These are phyloP conservation scores for Citrus unshiu DNA, from an alignment of 345 rosid species.

Conservation along the genomic window DNA sequence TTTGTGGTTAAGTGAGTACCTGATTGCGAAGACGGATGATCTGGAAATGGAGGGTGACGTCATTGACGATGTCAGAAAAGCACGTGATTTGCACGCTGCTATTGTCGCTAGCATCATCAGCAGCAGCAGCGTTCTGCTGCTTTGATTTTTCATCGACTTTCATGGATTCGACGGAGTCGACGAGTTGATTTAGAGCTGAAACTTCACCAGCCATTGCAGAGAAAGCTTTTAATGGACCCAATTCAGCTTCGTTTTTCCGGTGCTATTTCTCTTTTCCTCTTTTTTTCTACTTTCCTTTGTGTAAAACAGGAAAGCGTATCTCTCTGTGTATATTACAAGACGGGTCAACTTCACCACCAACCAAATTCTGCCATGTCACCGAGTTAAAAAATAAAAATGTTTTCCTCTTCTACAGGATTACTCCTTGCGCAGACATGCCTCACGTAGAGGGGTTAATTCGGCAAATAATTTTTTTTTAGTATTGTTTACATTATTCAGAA, in stretches of 20 bases:
- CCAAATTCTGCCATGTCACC: neutral
- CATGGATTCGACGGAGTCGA: slow-evolving; percentile 19
- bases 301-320: neutral
- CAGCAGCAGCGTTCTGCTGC: neutral
- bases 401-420: neutral
- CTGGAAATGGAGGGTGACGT: slow-evolving; percentile 68
- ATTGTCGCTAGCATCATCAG: neutral
- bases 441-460: too few species aligned
- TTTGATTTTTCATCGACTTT: slow-evolving; percentile 10
- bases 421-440: too few species aligned
- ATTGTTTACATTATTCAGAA: too few species aligned
- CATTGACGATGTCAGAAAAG: slow-evolving; percentile 65
- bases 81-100: slow-evolving; percentile 44
- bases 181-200: slow-evolving; percentile 8
- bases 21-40: slow-evolving; percentile 67
- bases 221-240: neutral
- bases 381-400: neutral
- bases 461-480: too few species aligned
- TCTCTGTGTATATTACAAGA: neutral
- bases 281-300: neutral
- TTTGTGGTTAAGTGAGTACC: slow-evolving; percentile 23
- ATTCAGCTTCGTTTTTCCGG: neutral
- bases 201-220: neutral
- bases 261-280: neutral
- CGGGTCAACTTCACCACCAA: neutral